Base-by-base conservation (phyloP, 1,284 basidiomycete genomes). In the Ceratobasidium sp. region DNA sequence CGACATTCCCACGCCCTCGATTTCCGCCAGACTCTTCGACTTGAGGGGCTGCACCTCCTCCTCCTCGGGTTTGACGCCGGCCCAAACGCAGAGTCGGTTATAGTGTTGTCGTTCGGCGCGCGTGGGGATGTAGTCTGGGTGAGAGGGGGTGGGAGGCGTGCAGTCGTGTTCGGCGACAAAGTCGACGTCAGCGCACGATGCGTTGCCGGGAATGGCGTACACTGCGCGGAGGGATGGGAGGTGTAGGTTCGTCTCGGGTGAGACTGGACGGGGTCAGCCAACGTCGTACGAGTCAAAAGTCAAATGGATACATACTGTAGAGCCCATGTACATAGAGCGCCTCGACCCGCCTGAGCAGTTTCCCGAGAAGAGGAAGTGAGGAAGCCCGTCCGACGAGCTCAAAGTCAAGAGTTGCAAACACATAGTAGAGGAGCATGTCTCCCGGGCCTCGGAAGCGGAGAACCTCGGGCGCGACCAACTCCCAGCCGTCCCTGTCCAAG, bases 371-470 rank as follows among this genome's bases (percentile, higher is more conserved):
- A n/a, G 50, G 50, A 9, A 57, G 55, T 28, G 64, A 55, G 13
- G n/a, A 11, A 9, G 64, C 63, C 5, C 46, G 47, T 11, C 28
- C 44, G 4, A n/a, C 64, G 38, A 69, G 64, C 52, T 69, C 64
- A 46, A 69, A 69, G 23, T 69, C 64, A 5, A 69, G 41, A 9
- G 64, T 69, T 2, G 64, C 64, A 46, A 69, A 69, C n/a, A 69
- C 52, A 46, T 69, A 69, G 28, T 66, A 47, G 18, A 66, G 35
- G n/a, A n/a, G n/a, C n/a, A n/a, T n/a, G n/a, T n/a, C 38, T 23
- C 11, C 50, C n/a, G 30, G 50, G 7, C 64, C 64, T 11, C 30
- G 32, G 23, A 69, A 69, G n/a, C 52, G 50, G 13, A 69, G 52
- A 8, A 69, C 26, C 23, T 69, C 64, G 49, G 64, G 64, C 21